phyloP scores from a whole-genome alignment of 768 basidiomycete species.

The Phylloporus arenicola region DNA sequence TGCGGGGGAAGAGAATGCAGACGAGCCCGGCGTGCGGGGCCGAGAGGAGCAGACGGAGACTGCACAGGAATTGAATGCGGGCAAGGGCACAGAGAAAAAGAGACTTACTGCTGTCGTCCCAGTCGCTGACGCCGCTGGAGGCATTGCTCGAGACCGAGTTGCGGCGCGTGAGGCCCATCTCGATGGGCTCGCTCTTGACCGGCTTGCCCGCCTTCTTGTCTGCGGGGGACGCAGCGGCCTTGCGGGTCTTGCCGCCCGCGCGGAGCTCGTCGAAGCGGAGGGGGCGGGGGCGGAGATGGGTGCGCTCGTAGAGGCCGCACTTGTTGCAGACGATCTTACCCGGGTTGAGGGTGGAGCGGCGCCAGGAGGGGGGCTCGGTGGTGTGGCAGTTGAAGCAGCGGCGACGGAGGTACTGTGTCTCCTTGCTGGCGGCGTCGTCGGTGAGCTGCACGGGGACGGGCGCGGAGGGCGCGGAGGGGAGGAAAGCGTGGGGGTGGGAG shows the following conservation, averaged over 20 bases:
- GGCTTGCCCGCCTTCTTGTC: conserved; percentile 31
- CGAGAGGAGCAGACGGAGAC: conserved; percentile 31
- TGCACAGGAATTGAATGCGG: conserved; percentile 3
- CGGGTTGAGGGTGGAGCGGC: conserved; percentile 80
- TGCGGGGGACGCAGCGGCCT: conserved; percentile 33
- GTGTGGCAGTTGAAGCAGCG: conserved; percentile 91
- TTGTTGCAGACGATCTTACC: conserved; percentile 95
- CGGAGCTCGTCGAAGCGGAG: conserved; percentile 84
- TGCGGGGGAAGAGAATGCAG: conserved; percentile 64
- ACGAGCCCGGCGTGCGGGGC: conserved; percentile 38
- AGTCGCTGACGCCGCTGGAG: conserved; percentile 58
- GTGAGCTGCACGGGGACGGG: conserved; percentile 73
- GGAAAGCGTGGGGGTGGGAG: conserved; percentile 29
- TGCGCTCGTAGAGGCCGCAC: conserved; percentile 87
- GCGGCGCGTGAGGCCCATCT: conserved; percentile 49
- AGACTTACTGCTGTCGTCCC: conserved; percentile 72
- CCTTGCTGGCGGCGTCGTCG: conserved; percentile 85
- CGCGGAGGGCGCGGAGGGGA: conserved; percentile 38
- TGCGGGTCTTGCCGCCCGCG: conserved; percentile 76
- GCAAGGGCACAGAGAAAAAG: neutral
- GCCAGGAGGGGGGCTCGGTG: conserved; percentile 86
- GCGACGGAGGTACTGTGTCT: conserved; percentile 84
- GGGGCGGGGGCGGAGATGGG: conserved; percentile 76
- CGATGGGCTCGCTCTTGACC: conserved; percentile 63
- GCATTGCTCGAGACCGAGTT: conserved; percentile 57